These are phyloP conservation scores for sorghum (Sorghum bicolor) DNA, from an alignment of 176 grass and related monocot genomes.

Conservation along the genomic window DNA sequence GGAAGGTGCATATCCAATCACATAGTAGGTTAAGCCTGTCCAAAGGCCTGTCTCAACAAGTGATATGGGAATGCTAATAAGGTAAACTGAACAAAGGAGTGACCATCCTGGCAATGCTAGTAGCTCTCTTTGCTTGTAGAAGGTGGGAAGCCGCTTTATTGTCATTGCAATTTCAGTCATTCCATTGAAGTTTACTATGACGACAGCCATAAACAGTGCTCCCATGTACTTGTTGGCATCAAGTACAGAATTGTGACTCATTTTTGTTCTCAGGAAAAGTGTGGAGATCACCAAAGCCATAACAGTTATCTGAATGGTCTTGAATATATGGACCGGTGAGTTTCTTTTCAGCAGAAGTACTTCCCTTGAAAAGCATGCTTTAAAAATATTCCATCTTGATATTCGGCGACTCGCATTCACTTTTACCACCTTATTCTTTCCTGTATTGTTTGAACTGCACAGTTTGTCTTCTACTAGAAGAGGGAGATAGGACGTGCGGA, in stretches of 20 bases:
- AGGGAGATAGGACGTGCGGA: slow-evolving; percentile 42
- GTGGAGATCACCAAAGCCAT: slow-evolving; percentile 80
- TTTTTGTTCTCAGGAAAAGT: slow-evolving; percentile 68
- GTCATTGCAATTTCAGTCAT: slow-evolving; percentile 96
- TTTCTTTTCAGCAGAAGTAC: slow-evolving; percentile 79
- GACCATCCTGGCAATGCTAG: slow-evolving; percentile 87
- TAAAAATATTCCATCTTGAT: slow-evolving; percentile 83
- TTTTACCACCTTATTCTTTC: slow-evolving; percentile 40
- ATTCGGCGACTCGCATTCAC: slow-evolving; percentile 40
- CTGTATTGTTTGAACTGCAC: slow-evolving; percentile 30
- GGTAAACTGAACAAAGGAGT: slow-evolving; percentile 71
- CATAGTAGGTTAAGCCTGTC: slow-evolving; percentile 87
- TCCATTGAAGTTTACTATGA: slow-evolving; percentile 89
- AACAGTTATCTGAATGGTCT: slow-evolving; percentile 74
- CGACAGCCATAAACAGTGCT: slow-evolving; percentile 59
- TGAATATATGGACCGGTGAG: slow-evolving; percentile 90
- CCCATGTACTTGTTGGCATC: slow-evolving; percentile 83
- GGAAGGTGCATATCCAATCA: slow-evolving; percentile 87
- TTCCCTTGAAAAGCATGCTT: slow-evolving; percentile 86
- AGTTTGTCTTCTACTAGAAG: slow-evolving; percentile 28
- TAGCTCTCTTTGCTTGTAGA: slow-evolving; percentile 92
- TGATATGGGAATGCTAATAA: slow-evolving; percentile 74
- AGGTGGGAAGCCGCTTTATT: slow-evolving; percentile 83
- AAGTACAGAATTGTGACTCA: slow-evolving; percentile 63
- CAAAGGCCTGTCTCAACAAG: slow-evolving; percentile 82